Base-by-base conservation (phyloP, 225 moss, liverwort and hornwort species). In the Takakia lepidozioides region DNA sequence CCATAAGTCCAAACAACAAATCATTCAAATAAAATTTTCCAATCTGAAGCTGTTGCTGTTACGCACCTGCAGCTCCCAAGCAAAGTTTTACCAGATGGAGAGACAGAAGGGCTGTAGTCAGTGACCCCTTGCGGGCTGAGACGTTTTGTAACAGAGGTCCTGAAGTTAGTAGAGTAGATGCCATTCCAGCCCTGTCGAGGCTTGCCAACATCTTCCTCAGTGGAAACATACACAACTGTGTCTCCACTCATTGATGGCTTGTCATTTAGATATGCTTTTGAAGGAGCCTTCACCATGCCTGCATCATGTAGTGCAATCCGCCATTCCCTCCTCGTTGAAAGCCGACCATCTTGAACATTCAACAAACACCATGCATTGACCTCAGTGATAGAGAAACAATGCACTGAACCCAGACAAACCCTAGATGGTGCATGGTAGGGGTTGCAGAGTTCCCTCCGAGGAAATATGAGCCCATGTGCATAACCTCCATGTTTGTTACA, bases 51-150 rank as follows among this genome's bases (percentile, higher is more conserved):
- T n/a, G n/a, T n/a, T n/a, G n/a, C n/a, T n/a, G n/a, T n/a, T n/a
- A n/a, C n/a, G n/a, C n/a, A n/a, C n/a, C n/a, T n/a, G n/a, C n/a
- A n/a, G n/a, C n/a, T n/a, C n/a, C n/a, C n/a, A n/a, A n/a, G n/a
- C n/a, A n/a, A n/a, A 16, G 17, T 2, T n/a, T 61, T 63, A 76
- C 75, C 75, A 27, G 81, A 83, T 13, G 93, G 89, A 19, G 93
- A 93, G 36, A 89, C 69, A 41, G 93, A 62, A 41, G 93, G 86
- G 51, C 93, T 93, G 70, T 74, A 86, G 55, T 93, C 93, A 8
- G 76, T 73, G 42, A 81, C 56, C 20, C 81, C 86, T 20, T 45
- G 46, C 6, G 93, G 93, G 59, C 86, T 89, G 23, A 93, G 67
- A 10, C 93, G 86, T 21, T 68, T 69, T 13, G 66, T 68, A 13